A percentile compares a stretch with the other conserved stretches of the same genome.
Conservation (phyloP, 768 basidiomycete species). For the Leccinum fibrillosum region DNA sequence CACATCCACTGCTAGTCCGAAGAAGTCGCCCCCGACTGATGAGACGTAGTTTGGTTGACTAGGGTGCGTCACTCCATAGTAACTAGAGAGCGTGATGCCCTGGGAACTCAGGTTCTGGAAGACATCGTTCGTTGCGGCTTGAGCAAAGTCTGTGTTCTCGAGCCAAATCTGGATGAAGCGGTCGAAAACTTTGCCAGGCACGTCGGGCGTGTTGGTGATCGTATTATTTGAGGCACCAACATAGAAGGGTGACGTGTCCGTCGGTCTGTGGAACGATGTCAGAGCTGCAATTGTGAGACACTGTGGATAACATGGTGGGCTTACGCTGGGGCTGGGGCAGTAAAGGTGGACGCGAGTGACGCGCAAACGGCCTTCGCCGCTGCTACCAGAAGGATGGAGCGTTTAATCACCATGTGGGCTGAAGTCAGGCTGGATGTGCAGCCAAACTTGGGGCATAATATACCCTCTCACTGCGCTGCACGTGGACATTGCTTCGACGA, state of each 20-base stretch:
- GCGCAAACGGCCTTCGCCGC: conserved; percentile 20
- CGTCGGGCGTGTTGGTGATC: conserved; percentile 35
- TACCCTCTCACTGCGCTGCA: conserved; percentile 3
- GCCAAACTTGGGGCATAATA: conserved; percentile 2
- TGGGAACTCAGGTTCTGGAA: conserved; percentile 42
- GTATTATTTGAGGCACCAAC: conserved; percentile 41
- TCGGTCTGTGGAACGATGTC: conserved; percentile 20
- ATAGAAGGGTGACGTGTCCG: conserved; percentile 37
- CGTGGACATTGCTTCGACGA: conserved; percentile 3
- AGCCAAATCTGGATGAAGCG: conserved; percentile 57
- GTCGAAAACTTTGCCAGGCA: conserved; percentile 43
- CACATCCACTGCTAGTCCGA: conserved; percentile 44
- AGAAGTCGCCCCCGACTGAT: conserved; percentile 51
- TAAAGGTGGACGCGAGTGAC: conserved; percentile 24
- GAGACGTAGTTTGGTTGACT: conserved; percentile 61
- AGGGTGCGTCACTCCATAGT: conserved; percentile 52
- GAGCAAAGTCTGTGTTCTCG: conserved; percentile 56
- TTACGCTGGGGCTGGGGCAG: conserved; percentile 29
- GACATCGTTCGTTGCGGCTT: conserved; percentile 24
- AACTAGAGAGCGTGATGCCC: conserved; percentile 47
- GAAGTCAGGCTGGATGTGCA: background rate
- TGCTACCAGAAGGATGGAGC: conserved; percentile 13
- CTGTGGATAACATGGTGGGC: background rate
- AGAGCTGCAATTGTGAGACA: background rate
- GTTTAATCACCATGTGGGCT: conserved; percentile 14